Percentiles rank a stretch among this genome's conserved stretches.
phyloP scores from a whole-genome alignment of 225 moss, liverwort and hornwort genomes.

The Antitrichia curtipendula region DNA sequence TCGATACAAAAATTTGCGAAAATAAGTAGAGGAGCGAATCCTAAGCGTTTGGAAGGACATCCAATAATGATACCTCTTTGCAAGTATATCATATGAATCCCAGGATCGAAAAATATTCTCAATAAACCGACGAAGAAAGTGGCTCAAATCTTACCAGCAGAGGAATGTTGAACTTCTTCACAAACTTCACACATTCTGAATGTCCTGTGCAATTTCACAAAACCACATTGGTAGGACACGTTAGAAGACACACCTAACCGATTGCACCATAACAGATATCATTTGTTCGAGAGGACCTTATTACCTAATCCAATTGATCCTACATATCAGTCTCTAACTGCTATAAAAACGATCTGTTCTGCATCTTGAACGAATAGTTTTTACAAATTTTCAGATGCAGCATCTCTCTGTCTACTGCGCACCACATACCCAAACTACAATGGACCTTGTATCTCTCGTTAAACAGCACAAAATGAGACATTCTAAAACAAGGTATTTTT shows the following conservation, averaged over 20 bases:
- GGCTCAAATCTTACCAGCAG: constrained; percentile 49
- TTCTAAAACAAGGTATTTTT: background rate
- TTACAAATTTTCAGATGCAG: background rate
- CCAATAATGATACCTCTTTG: background rate
- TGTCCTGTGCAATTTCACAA: constrained; percentile 40
- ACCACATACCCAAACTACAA: background rate
- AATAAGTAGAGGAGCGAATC: background rate
- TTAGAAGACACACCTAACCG: background rate
- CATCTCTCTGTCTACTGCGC: background rate
- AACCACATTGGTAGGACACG: background rate
- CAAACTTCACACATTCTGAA: constrained; percentile 88
- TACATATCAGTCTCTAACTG: background rate
- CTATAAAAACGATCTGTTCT: background rate
- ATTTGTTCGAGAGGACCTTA: background rate
- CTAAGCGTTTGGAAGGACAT: background rate
- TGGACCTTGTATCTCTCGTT: background rate
- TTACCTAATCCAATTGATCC: background rate
- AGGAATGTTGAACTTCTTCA: constrained; percentile 84
- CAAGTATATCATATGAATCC: background rate
- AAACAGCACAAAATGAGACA: background rate
- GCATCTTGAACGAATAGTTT: background rate
- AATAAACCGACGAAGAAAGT: background rate
- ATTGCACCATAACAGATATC: background rate
- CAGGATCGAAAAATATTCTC: background rate
- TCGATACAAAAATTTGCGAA: background rate